Conservation (phyloP, 306 rosid genomes). For the Amphicarpaea edgeworthii region DNA sequence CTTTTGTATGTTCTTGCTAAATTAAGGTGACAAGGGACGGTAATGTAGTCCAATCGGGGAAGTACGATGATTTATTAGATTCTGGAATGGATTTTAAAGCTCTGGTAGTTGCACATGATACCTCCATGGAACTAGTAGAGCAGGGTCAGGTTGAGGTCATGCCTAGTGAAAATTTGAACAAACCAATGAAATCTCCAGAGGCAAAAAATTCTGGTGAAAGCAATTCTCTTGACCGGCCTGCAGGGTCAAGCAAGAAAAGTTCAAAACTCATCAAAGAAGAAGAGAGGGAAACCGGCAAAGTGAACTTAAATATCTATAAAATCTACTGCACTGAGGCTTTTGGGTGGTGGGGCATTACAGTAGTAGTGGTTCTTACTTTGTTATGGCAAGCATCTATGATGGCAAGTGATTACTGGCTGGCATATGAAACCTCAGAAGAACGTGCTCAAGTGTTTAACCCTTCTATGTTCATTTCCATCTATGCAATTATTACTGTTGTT, state of each 20-base stretch:
- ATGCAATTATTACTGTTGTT: conserved; percentile 54
- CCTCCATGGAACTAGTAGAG: conserved; percentile 84
- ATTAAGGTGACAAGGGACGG: conserved; percentile 91
- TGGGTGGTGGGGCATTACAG: conserved; percentile 79
- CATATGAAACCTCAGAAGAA: conserved; percentile 74
- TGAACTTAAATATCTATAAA: conserved; percentile 67
- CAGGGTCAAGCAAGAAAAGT: conserved; percentile 45
- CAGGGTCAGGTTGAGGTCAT: conserved; percentile 46
- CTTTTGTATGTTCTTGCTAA: neutral
- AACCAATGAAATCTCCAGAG: conserved; percentile 34
- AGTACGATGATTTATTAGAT: conserved; percentile 57
- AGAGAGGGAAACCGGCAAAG: conserved; percentile 78
- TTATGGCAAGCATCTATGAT: conserved; percentile 68
- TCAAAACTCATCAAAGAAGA: conserved; percentile 89
- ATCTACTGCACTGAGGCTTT: conserved; percentile 76
- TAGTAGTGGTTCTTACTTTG: conserved; percentile 54
- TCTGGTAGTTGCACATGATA: conserved; percentile 76
- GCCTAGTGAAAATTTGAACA: conserved; percentile 47
- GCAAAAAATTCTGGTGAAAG: conserved; percentile 41
- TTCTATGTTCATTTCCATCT: conserved; percentile 60
- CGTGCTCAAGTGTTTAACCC: conserved; percentile 59
- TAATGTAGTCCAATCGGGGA: conserved; percentile 73
- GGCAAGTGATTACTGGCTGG: conserved; percentile 84
- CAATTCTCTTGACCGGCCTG: conserved; percentile 53
- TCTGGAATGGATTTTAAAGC: conserved; percentile 71